Evolutionary conservation across 495 filamentous ascomycete genomes (phyloP).

Genomic region (Daldinia concentrica): DNA sequence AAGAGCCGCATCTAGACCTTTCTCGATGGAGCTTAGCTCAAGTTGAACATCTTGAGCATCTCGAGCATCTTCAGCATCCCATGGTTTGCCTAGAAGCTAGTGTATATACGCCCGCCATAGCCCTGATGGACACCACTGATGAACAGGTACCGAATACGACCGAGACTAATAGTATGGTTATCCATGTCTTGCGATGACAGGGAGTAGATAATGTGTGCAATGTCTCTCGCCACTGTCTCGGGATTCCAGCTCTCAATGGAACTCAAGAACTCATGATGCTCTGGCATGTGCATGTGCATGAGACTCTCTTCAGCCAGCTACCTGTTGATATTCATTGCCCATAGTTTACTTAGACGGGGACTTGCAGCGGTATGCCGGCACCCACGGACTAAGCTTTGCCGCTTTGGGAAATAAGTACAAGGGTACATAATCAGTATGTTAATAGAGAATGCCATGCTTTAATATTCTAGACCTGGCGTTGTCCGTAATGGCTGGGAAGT

Average conservation of each 20-base stretch:
- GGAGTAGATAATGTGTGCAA: slow-evolving; percentile 31
- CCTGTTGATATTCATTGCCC: slow-evolving; percentile 6
- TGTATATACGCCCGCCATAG: neutral
- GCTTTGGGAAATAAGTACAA: slow-evolving; percentile 17
- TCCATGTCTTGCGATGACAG: slow-evolving; percentile 31
- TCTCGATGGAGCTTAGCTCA: slow-evolving; percentile 28
- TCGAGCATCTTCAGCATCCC: slow-evolving; percentile 2
- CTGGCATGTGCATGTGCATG: slow-evolving; percentile 39
- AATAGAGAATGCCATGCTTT: slow-evolving; percentile 35
- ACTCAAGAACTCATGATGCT: neutral
- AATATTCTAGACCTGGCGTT: slow-evolving; percentile 32
- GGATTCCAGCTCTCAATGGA: slow-evolving; percentile 21
- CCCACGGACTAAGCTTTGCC: slow-evolving; percentile 33
- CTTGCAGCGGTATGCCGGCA: slow-evolving; percentile 34
- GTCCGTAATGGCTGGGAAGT: slow-evolving; percentile 31
- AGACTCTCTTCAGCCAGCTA: slow-evolving; percentile 5
- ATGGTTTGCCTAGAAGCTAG: neutral
- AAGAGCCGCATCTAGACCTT: slow-evolving; percentile 34
- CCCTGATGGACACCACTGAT: neutral
- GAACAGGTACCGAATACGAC: slow-evolving; percentile 24
- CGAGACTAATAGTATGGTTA: slow-evolving; percentile 22
- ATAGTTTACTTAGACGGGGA: slow-evolving; percentile 14
- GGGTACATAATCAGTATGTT: slow-evolving; percentile 24
- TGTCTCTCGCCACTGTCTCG: slow-evolving; percentile 43
- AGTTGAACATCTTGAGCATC: slow-evolving; percentile 11